phyloP scores from a whole-genome alignment of 306 rosid species.

The Vachellia pachyceras region DNA sequence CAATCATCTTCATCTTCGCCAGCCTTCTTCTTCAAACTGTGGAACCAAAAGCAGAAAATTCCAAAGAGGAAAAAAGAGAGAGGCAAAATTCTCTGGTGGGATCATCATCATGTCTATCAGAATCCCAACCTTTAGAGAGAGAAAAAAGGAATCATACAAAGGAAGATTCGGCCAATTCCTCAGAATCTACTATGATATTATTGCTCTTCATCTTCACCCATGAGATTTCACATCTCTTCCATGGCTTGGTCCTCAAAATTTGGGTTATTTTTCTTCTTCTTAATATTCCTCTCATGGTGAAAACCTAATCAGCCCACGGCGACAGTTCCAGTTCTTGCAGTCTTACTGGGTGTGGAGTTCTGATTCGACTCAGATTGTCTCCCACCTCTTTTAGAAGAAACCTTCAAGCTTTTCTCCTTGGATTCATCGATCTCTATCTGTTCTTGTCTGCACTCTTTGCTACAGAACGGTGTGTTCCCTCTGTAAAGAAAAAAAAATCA shows the following conservation, averaged over 20 bases:
- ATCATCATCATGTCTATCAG: slow-evolving; percentile 17
- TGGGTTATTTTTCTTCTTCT: slow-evolving; percentile 22
- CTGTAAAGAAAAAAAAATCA: slow-evolving; percentile 55
- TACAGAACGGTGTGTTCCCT: slow-evolving; percentile 96
- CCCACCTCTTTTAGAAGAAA: slow-evolving; percentile 55
- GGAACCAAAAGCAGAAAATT: slow-evolving; percentile 20
- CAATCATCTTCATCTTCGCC: background rate
- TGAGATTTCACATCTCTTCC: background rate
- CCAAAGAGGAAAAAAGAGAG: background rate
- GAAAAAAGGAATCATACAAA: too few species aligned
- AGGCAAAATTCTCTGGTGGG: slow-evolving; percentile 50
- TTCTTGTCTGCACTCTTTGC: slow-evolving; percentile 91
- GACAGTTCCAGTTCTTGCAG: slow-evolving; percentile 72
- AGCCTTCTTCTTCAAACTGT: slow-evolving; percentile 22
- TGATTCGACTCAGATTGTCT: slow-evolving; percentile 67
- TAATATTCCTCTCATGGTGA: too few species aligned
- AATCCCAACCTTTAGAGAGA: too few species aligned
- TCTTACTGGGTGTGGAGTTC: slow-evolving; percentile 53
- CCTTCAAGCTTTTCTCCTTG: slow-evolving; percentile 70
- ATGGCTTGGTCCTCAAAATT: slow-evolving; percentile 2
- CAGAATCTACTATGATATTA: too few species aligned
- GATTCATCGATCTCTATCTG: slow-evolving; percentile 82
- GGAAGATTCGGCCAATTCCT: too few species aligned
- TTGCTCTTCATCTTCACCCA: too few species aligned
- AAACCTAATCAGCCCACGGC: slow-evolving; percentile 63